These are phyloP conservation scores for Alternaria sp. DNA, from an alignment of 2,329 filamentous ascomycete genomes.

Conservation along the genomic window DNA sequence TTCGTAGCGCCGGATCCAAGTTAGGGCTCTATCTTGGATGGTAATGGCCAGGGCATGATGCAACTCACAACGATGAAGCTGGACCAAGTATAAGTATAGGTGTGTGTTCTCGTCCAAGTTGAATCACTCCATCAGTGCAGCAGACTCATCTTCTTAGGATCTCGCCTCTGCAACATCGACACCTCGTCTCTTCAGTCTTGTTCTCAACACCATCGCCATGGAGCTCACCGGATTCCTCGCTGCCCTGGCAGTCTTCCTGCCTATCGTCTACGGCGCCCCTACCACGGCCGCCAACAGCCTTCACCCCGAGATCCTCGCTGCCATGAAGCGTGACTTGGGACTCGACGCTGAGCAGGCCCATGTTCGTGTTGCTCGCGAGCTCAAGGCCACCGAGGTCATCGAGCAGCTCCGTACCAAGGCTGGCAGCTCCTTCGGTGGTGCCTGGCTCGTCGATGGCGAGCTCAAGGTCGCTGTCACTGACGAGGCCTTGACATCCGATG, in stretches of 20 bases:
- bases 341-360: constrained; percentile 51
- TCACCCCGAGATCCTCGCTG: constrained; percentile 54
- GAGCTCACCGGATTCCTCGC: constrained; percentile 52
- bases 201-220: constrained; percentile 44
- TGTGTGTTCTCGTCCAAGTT: constrained; percentile 8
- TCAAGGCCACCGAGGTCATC: constrained; percentile 50
- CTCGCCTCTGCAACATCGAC: constrained; percentile 34
- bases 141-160: constrained; percentile 32
- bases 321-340: constrained; percentile 56
- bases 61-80: constrained; percentile 9
- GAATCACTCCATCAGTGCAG: constrained; percentile 18
- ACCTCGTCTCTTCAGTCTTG: constrained; percentile 28
- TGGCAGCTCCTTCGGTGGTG: constrained; percentile 51
- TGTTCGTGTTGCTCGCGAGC: constrained; percentile 51
- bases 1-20: constrained; percentile 11
- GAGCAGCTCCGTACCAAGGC: constrained; percentile 45
- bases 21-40: constrained; percentile 11
- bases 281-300: constrained; percentile 46
- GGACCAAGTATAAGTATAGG: constrained; percentile 29
- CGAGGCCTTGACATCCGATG: constrained; percentile 47
- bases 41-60: constrained; percentile 3
- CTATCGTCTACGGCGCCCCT: constrained; percentile 53
- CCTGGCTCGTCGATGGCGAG: constrained; percentile 51
- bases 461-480: constrained; percentile 53
- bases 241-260: constrained; percentile 52